Evolutionary conservation across 306 rosid genomes (phyloP), one percentile per base, ranked within the genome.

Genomic region (Medicago ruthenica): DNA sequence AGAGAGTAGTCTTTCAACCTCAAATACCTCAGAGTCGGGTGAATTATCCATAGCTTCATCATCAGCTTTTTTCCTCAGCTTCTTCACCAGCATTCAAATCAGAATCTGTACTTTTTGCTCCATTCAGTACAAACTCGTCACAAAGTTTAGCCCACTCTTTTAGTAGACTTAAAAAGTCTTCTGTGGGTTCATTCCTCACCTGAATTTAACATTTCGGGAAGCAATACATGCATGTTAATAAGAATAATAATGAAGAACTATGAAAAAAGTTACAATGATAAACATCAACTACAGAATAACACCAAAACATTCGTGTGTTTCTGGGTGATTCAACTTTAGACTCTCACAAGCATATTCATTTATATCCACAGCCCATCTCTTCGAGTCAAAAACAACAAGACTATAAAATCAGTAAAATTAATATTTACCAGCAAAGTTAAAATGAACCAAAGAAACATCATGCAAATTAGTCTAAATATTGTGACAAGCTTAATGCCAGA

Each of bases 321-420:
- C 86, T 3, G 86, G 80, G 59, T 85, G 88, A 74, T 85, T 82
- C 14, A 60, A 7, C 76, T 76, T 85, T 14, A 85, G 6, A 72
- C 86, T 85, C 68, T 85, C 53, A 6, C 88, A 82, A 1, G 86
- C 86, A 55, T 61, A n/a, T 8, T 24, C 0, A 9, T 85, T 85
- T 3, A 76, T 81, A 31, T 85, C 88, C 24, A 82, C 86, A 18
- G 88, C 86, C 88, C 88, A 85, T 68, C 79, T 81, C 88, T 85
- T 31, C 12, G 65, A 67, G n/a, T 24, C 18, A 62, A 79, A 74
- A 12, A 40, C 15, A 74, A 78, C 39, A 47, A 7, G 31, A 54
- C 60, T 55, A 8, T 51, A 65, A 67, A 64, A 6, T 51, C 48
- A 5, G 36, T 53, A 61, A n/a, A 12, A 55, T 34, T 27, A 54